Conservation (phyloP, 129 eudicot species). For the Calendula officinalis region DNA sequence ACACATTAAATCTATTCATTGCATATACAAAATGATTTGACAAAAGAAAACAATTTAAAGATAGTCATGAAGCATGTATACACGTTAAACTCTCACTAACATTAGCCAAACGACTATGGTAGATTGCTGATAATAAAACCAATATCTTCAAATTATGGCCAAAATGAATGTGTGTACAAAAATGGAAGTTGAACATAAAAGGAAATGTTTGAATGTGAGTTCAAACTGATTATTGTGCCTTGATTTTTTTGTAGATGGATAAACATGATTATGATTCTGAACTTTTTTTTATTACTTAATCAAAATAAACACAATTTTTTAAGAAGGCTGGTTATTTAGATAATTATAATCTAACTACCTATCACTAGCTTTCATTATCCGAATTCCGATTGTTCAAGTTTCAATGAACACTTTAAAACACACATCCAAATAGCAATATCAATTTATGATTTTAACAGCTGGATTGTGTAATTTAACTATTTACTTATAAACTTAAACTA, state of each 20-base stretch:
- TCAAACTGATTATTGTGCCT: not conserved
- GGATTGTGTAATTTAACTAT: not conserved
- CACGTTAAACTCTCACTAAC: slow-evolving; percentile 1
- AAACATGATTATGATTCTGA: not conserved
- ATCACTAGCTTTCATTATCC: not conserved
- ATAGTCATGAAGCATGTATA: not conserved
- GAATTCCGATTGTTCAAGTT: not conserved
- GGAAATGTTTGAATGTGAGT: slow-evolving; percentile 8
- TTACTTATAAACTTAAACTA: not conserved
- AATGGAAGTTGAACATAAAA: slow-evolving; percentile 5
- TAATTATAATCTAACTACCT: not conserved
- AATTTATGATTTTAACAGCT: slow-evolving; percentile 1
- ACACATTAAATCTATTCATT: not conserved
- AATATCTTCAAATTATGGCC: slow-evolving; percentile 9
- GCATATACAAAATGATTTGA: not conserved
- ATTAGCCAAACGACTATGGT: not conserved
- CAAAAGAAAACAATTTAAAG: not conserved
- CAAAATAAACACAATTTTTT: not conserved
- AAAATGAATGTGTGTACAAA: not conserved
- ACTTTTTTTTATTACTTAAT: not conserved
- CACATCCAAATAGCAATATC: slow-evolving; percentile 7
- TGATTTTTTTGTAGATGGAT: not conserved
- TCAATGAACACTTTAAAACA: not conserved
- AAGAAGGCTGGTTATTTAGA: not conserved
- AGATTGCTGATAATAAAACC: not conserved